These are phyloP conservation scores for Septoria linicola DNA, from an alignment of 2,329 filamentous ascomycete species.

Conservation along the genomic window DNA sequence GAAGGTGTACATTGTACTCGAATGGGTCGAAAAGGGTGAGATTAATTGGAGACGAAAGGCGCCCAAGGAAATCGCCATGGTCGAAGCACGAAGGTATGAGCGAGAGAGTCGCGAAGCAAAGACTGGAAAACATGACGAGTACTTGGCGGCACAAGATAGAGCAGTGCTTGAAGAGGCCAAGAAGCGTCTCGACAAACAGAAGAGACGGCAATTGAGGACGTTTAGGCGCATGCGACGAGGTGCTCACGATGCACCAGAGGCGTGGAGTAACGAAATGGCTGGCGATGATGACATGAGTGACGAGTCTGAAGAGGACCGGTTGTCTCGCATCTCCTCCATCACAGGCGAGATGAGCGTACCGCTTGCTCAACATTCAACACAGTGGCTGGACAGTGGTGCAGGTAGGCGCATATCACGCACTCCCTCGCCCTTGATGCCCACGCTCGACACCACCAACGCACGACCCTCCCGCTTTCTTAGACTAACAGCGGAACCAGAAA, in stretches of 20 bases:
- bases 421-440: constrained; percentile 28
- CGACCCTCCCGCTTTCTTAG: constrained; percentile 23
- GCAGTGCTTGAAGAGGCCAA: constrained; percentile 46
- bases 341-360: constrained; percentile 28
- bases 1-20: constrained; percentile 97
- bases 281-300: constrained; percentile 57
- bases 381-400: constrained; percentile 20
- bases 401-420: constrained; percentile 32
- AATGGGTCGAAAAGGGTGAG: constrained; percentile 91
- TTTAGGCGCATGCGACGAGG: constrained; percentile 33
- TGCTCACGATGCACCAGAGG: constrained; percentile 52
- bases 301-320: constrained; percentile 37
- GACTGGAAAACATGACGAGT: constrained; percentile 47
- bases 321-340: constrained; percentile 40
- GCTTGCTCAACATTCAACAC: constrained; percentile 19
- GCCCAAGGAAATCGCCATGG: constrained; percentile 74
- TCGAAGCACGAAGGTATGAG: constrained; percentile 79
- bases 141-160: constrained; percentile 45
- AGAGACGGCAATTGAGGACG: constrained; percentile 40
- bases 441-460: constrained; percentile 17
- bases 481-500: constrained; percentile 34
- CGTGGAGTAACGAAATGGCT: constrained; percentile 84
- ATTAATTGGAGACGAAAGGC: constrained; percentile 92
- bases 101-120: constrained; percentile 54
- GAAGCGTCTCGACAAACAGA: constrained; percentile 57